phyloP scores from a whole-genome alignment of 345 rosid genomes.

The Erodium maritimum region DNA sequence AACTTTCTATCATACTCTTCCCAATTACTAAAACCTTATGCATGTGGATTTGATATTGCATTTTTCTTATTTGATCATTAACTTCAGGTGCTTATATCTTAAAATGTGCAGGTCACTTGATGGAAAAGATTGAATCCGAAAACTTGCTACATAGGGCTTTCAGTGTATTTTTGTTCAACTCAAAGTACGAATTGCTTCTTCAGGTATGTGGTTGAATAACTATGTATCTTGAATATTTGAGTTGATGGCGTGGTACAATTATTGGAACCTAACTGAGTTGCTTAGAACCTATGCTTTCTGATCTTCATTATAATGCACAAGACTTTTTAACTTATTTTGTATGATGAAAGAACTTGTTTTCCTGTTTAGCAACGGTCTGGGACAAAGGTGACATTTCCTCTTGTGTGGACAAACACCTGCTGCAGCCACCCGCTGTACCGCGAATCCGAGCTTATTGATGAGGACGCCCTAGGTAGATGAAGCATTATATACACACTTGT shows the following conservation, averaged over 20 bases:
- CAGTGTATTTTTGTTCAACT: constrained; percentile 88
- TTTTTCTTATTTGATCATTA: background rate
- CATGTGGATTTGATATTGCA: too few species aligned
- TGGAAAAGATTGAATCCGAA: constrained; percentile 81
- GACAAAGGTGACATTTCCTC: constrained; percentile 92
- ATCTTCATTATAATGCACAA: too few species aligned
- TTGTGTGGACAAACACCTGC: constrained; percentile 97
- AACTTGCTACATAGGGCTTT: constrained; percentile 88
- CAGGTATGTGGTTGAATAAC: constrained; percentile 40
- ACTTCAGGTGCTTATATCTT: constrained; percentile 43
- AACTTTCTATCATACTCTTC: too few species aligned
- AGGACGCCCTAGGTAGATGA: constrained; percentile 60
- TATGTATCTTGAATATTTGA: too few species aligned
- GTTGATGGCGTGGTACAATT: too few species aligned
- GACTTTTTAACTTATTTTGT: too few species aligned
- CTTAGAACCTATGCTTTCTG: too few species aligned
- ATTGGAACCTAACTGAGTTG: too few species aligned
- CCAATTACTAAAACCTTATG: too few species aligned
- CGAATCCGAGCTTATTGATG: constrained; percentile 72
- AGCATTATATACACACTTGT: too few species aligned
- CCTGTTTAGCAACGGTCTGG: constrained; percentile 77
- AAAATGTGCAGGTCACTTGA: too few species aligned
- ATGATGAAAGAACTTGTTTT: too few species aligned
- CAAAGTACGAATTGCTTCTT: constrained; percentile 88
- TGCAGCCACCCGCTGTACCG: constrained; percentile 95